Conservation (phyloP, 495 filamentous ascomycete genomes). For the Staphylotrichum longicolle region DNA sequence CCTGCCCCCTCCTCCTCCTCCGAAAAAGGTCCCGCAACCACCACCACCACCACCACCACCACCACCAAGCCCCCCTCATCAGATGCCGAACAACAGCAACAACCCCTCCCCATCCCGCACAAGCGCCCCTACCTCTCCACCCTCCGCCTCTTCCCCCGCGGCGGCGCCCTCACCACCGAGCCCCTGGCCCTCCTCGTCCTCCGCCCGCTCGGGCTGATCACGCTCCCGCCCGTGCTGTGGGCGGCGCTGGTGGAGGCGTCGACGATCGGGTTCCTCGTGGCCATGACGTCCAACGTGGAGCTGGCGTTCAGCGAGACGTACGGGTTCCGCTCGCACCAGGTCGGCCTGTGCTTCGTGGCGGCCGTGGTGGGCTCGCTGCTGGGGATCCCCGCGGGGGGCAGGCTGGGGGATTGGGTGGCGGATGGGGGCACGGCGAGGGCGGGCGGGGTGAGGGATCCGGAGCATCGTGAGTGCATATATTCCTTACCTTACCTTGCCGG, state of each 20-base stretch:
- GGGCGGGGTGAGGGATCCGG: conserved; percentile 52
- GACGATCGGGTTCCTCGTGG: conserved; percentile 55
- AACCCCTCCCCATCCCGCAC: background rate
- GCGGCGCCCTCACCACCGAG: conserved; percentile 42
- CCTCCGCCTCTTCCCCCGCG: conserved; percentile 39
- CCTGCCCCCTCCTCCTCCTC: too few species aligned
- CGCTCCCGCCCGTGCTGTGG: conserved; percentile 53
- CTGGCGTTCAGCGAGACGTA: conserved; percentile 47
- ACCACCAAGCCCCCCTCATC: background rate
- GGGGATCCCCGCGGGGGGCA: conserved; percentile 50
- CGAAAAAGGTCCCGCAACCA: conserved; percentile 9
- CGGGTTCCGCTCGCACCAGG: conserved; percentile 47
- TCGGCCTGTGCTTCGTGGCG: conserved; percentile 50
- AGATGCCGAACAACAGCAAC: too few species aligned
- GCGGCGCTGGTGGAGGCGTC: conserved; percentile 47
- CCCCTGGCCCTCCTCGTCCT: conserved; percentile 46
- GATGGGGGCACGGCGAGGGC: conserved; percentile 53
- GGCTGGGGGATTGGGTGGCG: conserved; percentile 50
- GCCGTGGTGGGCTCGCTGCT: conserved; percentile 49
- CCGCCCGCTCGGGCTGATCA: conserved; percentile 48
- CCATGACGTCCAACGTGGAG: conserved; percentile 52
- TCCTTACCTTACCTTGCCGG: too few species aligned
- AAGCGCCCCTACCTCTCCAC: conserved; percentile 36
- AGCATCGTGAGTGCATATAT: conserved; percentile 20
- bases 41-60: conserved; percentile 8